These are phyloP conservation scores for Suillus subaureus DNA, from an alignment of 768 basidiomycete genomes.

Conservation along the genomic window DNA sequence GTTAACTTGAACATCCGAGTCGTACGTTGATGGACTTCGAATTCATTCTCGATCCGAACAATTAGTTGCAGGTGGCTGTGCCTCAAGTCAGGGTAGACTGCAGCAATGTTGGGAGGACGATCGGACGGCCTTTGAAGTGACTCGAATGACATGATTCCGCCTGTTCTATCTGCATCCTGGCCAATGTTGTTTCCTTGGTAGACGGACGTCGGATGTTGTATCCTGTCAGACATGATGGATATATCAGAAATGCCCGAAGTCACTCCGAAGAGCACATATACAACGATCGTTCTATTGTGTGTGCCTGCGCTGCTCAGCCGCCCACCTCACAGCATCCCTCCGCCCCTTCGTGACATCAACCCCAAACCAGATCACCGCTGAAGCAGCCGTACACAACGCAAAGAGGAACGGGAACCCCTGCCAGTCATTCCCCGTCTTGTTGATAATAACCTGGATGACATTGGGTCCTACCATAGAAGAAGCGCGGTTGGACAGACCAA, in stretches of 20 bases:
- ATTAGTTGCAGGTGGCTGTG: neutral
- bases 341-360: constrained; percentile 67
- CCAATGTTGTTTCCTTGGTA: neutral
- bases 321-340: constrained; percentile 62
- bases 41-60: neutral
- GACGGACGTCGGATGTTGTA: neutral
- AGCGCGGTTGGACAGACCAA: constrained; percentile 80
- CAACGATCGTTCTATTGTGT: neutral
- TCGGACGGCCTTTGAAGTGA: neutral
- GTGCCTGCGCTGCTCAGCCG: constrained; percentile 30
- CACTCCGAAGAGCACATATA: neutral
- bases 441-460: constrained; percentile 82
- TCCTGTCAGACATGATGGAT: neutral
- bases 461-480: constrained; percentile 90
- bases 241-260: neutral
- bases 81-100: neutral
- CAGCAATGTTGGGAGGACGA: neutral
- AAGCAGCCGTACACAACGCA: constrained; percentile 65
- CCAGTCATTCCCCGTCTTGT: constrained; percentile 75
- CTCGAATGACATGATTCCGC: neutral
- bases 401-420: constrained; percentile 85
- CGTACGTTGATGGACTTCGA: too few species aligned
- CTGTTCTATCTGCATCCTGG: neutral
- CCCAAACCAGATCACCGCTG: constrained; percentile 76
- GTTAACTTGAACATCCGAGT: too few species aligned